A percentile compares a stretch with the other conserved stretches of the same genome.
Conservation (phyloP, 345 rosid genomes). For the Carallia pectinifolia region DNA sequence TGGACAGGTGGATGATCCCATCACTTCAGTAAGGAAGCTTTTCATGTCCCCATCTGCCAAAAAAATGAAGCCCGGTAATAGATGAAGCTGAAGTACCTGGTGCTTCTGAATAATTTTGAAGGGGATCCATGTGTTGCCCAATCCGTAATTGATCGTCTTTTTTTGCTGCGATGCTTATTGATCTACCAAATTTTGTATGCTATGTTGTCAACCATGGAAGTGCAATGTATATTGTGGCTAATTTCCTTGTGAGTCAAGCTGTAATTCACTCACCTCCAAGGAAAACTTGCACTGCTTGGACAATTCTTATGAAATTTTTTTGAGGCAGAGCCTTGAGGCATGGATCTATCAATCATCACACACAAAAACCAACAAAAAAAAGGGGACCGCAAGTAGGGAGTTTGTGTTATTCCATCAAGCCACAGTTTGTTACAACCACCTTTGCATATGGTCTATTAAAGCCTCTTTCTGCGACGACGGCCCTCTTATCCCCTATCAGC, state of each 20-base stretch:
- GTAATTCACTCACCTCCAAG: background rate
- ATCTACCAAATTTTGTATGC: background rate
- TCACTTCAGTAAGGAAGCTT: slow-evolving; percentile 67
- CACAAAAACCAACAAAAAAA: slow-evolving; percentile 4
- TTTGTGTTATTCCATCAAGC: slow-evolving; percentile 43
- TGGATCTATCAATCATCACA: slow-evolving; percentile 12
- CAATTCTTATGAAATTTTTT: slow-evolving; percentile 2
- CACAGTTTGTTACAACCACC: slow-evolving; percentile 71
- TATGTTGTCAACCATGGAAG: background rate
- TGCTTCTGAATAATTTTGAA: slow-evolving; percentile 9
- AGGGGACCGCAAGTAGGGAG: slow-evolving; percentile 1
- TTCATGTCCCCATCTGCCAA: slow-evolving; percentile 59
- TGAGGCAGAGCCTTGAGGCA: slow-evolving; percentile 18
- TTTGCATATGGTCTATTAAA: slow-evolving; percentile 87
- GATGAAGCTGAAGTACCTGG: slow-evolving; percentile 30
- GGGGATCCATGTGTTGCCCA: slow-evolving; percentile 1
- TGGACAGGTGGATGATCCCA: slow-evolving; percentile 71
- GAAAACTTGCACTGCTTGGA: background rate
- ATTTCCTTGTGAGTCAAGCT: background rate
- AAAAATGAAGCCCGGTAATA: slow-evolving; percentile 37
- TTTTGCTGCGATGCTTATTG: background rate
- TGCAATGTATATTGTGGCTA: background rate
- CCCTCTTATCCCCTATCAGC: slow-evolving; percentile 84
- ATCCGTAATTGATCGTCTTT: background rate
- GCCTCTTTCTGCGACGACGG: slow-evolving; percentile 87